Base-by-base conservation (phyloP, 345 rosid species). In the Dimocarpus longan region DNA sequence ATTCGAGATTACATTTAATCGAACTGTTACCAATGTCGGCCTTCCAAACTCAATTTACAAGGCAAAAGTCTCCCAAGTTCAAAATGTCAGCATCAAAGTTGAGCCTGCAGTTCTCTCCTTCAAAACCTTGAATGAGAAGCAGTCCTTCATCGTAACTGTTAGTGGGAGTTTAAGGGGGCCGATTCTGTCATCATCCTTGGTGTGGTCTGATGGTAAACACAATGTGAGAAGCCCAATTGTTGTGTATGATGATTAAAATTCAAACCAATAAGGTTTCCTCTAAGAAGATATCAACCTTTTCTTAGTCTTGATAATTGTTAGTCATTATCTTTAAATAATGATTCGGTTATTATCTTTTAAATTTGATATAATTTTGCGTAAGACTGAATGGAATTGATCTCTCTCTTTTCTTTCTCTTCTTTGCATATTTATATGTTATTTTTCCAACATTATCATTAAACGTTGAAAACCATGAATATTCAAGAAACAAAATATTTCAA, bases 21-120 rank as follows among this genome's bases (percentile, higher is more conserved):
- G 89, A 80, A 80, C 85, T 1, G 87, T 82, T 26, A 89, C 88
- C 3, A 88, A 84, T 8, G 81, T 82, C 59, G 87, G 89, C 24
- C 21, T 16, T 6, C 37, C 37, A 32, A 76, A 71, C 70, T 32
- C 37, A 32, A 32, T 32, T 32, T 32, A 32, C 37, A 32, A 32
- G 4, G 37, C 37, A 32, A 64, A 72, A 43, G 1, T 88, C 63
- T 18, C 69, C 18, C 65, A 48, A 6, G 3, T 66, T 75, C 46
- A 80, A 1, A 66, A 68, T 32, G 48, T 82, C 2, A 79, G n/a
- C 4, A 69, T 84, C 60, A 75, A 63, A 62, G 82, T 86, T 39
- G 68, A 65, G 6, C 86, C 87, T 22, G 42, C 63, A 5, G 46
- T 67, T 0, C 78, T 86, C 72, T 44, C 79, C 68, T 82, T 85